phyloP scores from a whole-genome alignment of 257 asterid species.

The Misopates orontium region DNA sequence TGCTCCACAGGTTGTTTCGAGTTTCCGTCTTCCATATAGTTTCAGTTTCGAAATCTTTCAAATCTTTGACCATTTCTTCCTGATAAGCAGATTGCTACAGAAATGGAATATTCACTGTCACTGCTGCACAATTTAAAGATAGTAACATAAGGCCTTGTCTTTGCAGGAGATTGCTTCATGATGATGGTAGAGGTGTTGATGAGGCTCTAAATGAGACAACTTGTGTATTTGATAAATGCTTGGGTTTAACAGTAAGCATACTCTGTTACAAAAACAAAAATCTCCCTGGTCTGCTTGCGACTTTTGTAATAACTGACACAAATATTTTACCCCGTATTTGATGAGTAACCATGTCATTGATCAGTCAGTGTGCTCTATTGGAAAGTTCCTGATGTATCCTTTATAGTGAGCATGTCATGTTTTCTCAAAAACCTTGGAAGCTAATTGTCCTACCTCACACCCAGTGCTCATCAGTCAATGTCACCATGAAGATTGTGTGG shows the following conservation, averaged over 20 bases:
- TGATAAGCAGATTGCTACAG: not conserved
- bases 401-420: too few relatives aligned
- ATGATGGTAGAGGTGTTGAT: slow-evolving; percentile 86
- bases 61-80: not conserved
- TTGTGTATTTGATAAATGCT: slow-evolving; percentile 55
- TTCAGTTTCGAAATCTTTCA: too few relatives aligned
- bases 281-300: not conserved
- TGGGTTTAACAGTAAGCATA: slow-evolving; percentile 75
- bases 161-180: slow-evolving; percentile 83
- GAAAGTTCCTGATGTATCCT: too few relatives aligned
- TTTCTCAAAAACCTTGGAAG: too few relatives aligned
- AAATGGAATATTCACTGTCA: slow-evolving; percentile 13
- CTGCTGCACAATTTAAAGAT: slow-evolving; percentile 9
- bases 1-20: slow-evolving; percentile 77
- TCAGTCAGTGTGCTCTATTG: too few relatives aligned
- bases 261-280: not conserved
- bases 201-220: slow-evolving; percentile 90
- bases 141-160: slow-evolving; percentile 24
- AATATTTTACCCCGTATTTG: too few relatives aligned
- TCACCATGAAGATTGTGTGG: not conserved
- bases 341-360: too few relatives aligned
- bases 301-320: not conserved
- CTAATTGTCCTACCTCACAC: too few relatives aligned
- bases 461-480: not conserved
- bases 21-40: too few relatives aligned